Conservation (phyloP, 2,329 filamentous ascomycete genomes). For the Aureobasidium sp. region DNA sequence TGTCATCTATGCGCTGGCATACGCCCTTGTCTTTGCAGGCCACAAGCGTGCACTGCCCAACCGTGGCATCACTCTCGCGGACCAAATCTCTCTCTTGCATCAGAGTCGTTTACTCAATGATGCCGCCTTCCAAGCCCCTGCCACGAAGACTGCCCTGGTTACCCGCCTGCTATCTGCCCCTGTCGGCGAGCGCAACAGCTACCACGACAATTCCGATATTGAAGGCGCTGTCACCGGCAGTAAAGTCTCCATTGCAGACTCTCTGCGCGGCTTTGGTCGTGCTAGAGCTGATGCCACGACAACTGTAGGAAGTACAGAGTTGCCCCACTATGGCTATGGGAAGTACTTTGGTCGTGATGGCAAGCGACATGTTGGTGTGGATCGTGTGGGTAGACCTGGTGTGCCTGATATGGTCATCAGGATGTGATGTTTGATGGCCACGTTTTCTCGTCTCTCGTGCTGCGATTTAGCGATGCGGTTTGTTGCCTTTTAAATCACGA, state of each 20-base stretch:
- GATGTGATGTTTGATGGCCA: not conserved
- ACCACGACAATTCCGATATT: constrained; percentile 19
- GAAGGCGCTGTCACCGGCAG: constrained; percentile 19
- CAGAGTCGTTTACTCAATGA: constrained; percentile 65
- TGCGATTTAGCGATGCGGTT: not conserved
- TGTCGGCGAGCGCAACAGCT: constrained; percentile 39
- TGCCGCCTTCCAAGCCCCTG: constrained; percentile 60
- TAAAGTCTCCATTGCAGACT: constrained; percentile 25
- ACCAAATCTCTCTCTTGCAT: constrained; percentile 69
- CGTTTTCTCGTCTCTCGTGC: not conserved
- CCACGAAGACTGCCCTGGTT: constrained; percentile 60
- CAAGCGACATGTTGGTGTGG: constrained; percentile 51
- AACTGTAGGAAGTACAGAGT: constrained; percentile 14
- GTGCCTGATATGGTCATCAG: constrained; percentile 21
- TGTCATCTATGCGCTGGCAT: constrained; percentile 59
- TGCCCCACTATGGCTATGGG: constrained; percentile 47
- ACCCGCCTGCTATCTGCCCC: constrained; percentile 54
- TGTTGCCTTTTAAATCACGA: not conserved
- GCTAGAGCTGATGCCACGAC: constrained; percentile 19
- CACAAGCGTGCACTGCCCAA: constrained; percentile 62
- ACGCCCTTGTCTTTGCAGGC: constrained; percentile 47
- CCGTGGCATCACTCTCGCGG: constrained; percentile 61
- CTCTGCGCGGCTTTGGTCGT: constrained; percentile 25
- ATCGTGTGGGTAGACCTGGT: constrained; percentile 42
- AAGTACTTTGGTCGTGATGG: constrained; percentile 51